phyloP scores from a whole-genome alignment of 257 asterid species.

The Ocimum tenuiflorum region DNA sequence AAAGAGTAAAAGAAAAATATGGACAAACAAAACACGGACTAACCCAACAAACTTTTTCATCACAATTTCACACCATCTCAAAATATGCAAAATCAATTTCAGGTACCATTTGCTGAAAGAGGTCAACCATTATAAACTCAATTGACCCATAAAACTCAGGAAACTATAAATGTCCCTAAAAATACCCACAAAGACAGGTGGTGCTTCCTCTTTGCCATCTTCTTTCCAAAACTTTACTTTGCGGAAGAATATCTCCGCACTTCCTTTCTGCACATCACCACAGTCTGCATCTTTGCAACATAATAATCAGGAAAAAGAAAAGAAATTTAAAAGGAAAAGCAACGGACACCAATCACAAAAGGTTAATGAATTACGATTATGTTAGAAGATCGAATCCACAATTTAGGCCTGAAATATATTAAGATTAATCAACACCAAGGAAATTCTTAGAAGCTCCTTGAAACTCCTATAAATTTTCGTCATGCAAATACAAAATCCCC shows the following conservation, averaged over 20 bases:
- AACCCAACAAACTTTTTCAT: too few relatives aligned
- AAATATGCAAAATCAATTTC: background rate
- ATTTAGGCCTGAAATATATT: background rate
- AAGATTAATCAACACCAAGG: slow-evolving; percentile 2
- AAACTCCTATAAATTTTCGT: too few relatives aligned
- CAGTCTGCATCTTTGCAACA: slow-evolving; percentile 50
- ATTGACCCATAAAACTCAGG: background rate
- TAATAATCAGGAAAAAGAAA: background rate
- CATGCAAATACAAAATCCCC: slow-evolving; percentile 2
- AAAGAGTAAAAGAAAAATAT: background rate
- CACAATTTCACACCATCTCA: too few relatives aligned
- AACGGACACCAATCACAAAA: background rate
- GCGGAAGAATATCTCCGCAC: slow-evolving; percentile 96
- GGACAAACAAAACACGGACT: background rate
- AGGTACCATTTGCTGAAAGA: background rate
- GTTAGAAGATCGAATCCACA: too few relatives aligned
- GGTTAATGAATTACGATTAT: background rate
- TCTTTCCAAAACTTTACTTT: slow-evolving; percentile 99
- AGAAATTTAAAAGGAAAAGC: background rate
- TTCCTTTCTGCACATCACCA: slow-evolving; percentile 91
- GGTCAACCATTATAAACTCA: background rate
- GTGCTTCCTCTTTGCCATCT: slow-evolving; percentile 96
- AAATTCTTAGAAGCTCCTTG: too few relatives aligned
- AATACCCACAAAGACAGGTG: slow-evolving; percentile 97
- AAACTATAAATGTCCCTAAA: slow-evolving; percentile 8